These are phyloP conservation scores for Scedosporium aurantiacum DNA, from an alignment of 2,329 filamentous ascomycete species.

Conservation along the genomic window DNA sequence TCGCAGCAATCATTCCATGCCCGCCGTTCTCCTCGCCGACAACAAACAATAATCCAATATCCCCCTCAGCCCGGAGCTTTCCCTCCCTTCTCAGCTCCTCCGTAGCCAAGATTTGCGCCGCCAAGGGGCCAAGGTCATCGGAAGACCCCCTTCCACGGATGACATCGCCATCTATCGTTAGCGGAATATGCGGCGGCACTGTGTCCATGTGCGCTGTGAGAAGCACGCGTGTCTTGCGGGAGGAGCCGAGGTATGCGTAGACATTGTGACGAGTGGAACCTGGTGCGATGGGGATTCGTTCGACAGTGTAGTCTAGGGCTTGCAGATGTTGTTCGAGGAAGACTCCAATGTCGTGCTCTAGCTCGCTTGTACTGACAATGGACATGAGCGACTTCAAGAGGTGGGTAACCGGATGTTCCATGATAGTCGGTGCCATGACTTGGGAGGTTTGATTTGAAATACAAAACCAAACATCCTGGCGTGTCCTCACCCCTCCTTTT, in stretches of 20 bases:
- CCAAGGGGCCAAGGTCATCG: conserved; percentile 59
- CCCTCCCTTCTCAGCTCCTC: conserved; percentile 36
- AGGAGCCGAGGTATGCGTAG: conserved; percentile 24
- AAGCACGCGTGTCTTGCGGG: conserved; percentile 37
- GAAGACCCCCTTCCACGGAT: conserved; percentile 67
- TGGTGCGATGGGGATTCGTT: conserved; percentile 22
- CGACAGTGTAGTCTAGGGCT: conserved; percentile 22
- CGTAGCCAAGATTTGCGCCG: conserved; percentile 62
- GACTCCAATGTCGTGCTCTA: conserved; percentile 22
- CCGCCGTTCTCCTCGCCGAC: conserved; percentile 78
- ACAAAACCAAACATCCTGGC: too few relatives aligned
- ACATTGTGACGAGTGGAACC: conserved; percentile 23
- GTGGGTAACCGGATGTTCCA: conserved; percentile 15
- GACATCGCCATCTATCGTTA: conserved; percentile 40
- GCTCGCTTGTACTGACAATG: conserved; percentile 24
- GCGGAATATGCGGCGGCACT: conserved; percentile 63
- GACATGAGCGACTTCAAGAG: conserved; percentile 23
- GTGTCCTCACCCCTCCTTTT: too few relatives aligned
- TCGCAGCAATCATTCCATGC: conserved; percentile 58
- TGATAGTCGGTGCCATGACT: neutral
- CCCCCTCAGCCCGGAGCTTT: conserved; percentile 32
- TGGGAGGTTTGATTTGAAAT: too few relatives aligned
- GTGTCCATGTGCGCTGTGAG: conserved; percentile 75
- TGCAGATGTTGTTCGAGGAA: conserved; percentile 22
- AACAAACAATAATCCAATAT: conserved; percentile 53